phyloP scores from a whole-genome alignment of 2,329 filamentous ascomycete genomes.

The Leptographium wingfieldii region DNA sequence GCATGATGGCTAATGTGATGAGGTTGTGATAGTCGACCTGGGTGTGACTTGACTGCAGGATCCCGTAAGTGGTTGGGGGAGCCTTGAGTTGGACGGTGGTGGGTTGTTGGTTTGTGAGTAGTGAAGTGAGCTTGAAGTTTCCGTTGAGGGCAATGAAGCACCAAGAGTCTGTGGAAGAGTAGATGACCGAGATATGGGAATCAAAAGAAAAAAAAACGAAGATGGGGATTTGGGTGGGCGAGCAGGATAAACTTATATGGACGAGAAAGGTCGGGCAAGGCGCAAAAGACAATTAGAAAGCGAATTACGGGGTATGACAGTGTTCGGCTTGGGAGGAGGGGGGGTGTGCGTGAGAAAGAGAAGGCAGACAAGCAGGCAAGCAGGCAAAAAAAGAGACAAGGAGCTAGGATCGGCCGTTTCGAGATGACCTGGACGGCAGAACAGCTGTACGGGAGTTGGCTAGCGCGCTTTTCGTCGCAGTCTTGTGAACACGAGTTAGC shows the following conservation, averaged over 20 bases:
- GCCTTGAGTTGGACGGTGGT: not conserved
- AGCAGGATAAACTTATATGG: conserved; percentile 9
- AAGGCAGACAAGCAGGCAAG: not conserved
- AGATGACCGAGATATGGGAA: not conserved
- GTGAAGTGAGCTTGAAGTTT: not conserved
- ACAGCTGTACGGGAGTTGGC: not conserved
- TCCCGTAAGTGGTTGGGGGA: not conserved
- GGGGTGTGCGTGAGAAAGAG: not conserved
- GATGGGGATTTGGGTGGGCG: conserved; percentile 1
- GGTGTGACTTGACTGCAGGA: too few relatives aligned
- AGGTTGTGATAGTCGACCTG: not conserved
- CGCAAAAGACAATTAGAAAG: not conserved
- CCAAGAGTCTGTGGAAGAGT: not conserved
- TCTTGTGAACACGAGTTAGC: conserved; percentile 8
- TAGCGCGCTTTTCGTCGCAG: not conserved
- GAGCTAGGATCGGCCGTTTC: conserved; percentile 12
- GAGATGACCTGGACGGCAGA: conserved; percentile 8
- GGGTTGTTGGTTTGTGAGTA: not conserved
- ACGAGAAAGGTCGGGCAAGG: conserved; percentile 1
- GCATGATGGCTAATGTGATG: conserved; percentile 2
- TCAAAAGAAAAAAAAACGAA: not conserved
- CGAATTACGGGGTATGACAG: not conserved
- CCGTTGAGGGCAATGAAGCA: not conserved
- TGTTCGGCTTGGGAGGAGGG: not conserved
- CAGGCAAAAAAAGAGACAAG: not conserved